Base-by-base conservation (phyloP, 768 basidiomycete species). In the Mycena amicta region DNA sequence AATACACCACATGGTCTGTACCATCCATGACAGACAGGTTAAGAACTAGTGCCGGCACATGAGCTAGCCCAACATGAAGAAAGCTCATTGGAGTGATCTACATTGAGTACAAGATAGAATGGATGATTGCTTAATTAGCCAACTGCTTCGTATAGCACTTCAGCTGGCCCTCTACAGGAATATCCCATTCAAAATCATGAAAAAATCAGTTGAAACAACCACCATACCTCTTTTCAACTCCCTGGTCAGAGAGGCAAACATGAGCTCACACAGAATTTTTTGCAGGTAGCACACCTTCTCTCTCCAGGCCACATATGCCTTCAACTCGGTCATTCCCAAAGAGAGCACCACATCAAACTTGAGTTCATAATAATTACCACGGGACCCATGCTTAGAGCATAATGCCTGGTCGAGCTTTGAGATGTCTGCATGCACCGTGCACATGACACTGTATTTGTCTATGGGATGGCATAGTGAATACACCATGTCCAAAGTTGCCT, bases 251-350 rank as follows among this genome's bases (percentile, higher is more conserved):
- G 18, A 8, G 33, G 8, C 18, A 18, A 37, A 18, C 33, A 18
- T 37, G 33, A 8, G 18, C 8, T 37, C 11, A 37, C 18, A 8
- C 8, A 8, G 33, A 37, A 8, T 37, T 8, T 18, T 37, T 18
- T 18, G n/a, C n/a, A n/a, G n/a, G n/a, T n/a, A 18, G 56, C 66
- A 15, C 53, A 78, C 76, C 46, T 74, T 61, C 51, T 81, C 79
- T 43, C 60, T 68, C 81, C 81, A 83, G 8, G 70, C 65, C 18
- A 81, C 72, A 40, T 79, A 76, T 0, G 80, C 80, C 53, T 79
- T 74, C n/a, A 82, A 49, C 50, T 83, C 81, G 0, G 81, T 79
- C 39, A 74, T 46, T 0, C 82, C 82, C 39, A 80, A 77, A 51
- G 70, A 71, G 51, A 83, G 59, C 31, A 80, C 70, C 25, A 83